Evolutionary conservation across 768 basidiomycete genomes (phyloP).

Genomic region (Pholiota microspora): DNA sequence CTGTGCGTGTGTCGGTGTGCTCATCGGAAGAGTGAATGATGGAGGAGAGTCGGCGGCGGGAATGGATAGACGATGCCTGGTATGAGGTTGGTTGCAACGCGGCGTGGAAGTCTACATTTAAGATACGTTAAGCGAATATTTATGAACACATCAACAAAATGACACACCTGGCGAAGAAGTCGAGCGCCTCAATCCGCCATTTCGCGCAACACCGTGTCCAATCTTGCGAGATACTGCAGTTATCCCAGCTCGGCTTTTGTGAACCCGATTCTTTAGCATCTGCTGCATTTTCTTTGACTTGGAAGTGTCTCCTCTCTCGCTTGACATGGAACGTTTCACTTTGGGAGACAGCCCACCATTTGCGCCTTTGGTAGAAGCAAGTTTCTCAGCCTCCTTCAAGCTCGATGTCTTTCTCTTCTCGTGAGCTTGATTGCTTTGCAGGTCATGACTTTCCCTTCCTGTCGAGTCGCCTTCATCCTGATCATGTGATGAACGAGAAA

Average conservation of each 20-base stretch:
- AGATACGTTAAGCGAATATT: neutral
- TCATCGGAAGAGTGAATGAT: conserved; percentile 32
- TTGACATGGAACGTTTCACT: conserved; percentile 36
- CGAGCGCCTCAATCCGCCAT: conserved; percentile 54
- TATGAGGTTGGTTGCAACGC: conserved; percentile 58
- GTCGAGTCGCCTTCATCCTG: neutral
- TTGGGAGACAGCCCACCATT: conserved; percentile 19
- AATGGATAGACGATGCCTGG: conserved; percentile 84
- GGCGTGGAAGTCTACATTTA: conserved; percentile 60
- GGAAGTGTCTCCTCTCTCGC: conserved; percentile 43
- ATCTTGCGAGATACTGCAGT: conserved; percentile 77
- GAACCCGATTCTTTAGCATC: conserved; percentile 72
- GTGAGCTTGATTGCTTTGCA: conserved; percentile 10
- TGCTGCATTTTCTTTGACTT: conserved; percentile 74
- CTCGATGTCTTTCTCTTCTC: neutral
- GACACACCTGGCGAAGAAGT: conserved; percentile 68
- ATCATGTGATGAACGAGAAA: neutral
- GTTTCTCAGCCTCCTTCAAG: conserved; percentile 9
- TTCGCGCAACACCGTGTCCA: conserved; percentile 63
- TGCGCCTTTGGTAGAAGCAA: conserved; percentile 8
- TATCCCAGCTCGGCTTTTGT: conserved; percentile 71
- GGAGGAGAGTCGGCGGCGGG: conserved; percentile 59
- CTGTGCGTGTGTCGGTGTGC: conserved; percentile 1
- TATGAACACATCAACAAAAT: neutral
- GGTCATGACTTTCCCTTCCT: conserved; percentile 10